Conservation (phyloP, 2,329 filamentous ascomycete species). For the Ramichloridium luteum region DNA sequence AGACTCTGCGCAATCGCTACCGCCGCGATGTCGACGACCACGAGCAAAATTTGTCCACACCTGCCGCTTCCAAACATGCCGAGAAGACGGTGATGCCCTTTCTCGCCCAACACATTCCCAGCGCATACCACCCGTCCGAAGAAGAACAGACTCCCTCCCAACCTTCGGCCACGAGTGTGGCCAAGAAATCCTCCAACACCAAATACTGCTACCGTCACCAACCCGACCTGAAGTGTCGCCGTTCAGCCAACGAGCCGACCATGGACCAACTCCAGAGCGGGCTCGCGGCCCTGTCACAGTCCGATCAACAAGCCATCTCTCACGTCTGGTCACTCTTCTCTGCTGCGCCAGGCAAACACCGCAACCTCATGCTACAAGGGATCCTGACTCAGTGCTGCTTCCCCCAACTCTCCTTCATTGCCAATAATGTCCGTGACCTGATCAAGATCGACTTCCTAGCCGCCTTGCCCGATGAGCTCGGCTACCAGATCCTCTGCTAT, state of each 20-base stretch:
- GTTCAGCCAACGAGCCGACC: constrained; percentile 84
- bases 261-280: constrained; percentile 91
- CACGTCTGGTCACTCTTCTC: constrained; percentile 98
- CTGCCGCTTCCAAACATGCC: constrained; percentile 48
- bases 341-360: constrained; percentile 82
- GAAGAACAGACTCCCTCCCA: constrained; percentile 21
- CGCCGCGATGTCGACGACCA: constrained; percentile 13
- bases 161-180: constrained; percentile 15
- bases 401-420: constrained; percentile 86
- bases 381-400: constrained; percentile 97
- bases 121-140: constrained; percentile 68
- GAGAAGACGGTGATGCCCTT: constrained; percentile 76
- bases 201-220: constrained; percentile 93
- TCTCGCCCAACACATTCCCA: constrained; percentile 79
- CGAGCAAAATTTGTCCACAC: constrained; percentile 28
- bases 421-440: constrained; percentile 79
- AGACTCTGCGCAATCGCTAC: constrained; percentile 16
- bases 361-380: constrained; percentile 91
- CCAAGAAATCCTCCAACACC: constrained; percentile 49
- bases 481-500: constrained; percentile 84
- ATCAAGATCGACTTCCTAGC: constrained; percentile 95
- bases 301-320: constrained; percentile 88
- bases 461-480: constrained; percentile 77
- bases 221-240: constrained; percentile 84
- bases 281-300: constrained; percentile 66